A percentile compares a stretch with the other conserved stretches of the same genome.
These are phyloP conservation scores for Aspergillus sclerotialis DNA, from an alignment of 2,329 filamentous ascomycete genomes.

Conservation along the genomic window DNA sequence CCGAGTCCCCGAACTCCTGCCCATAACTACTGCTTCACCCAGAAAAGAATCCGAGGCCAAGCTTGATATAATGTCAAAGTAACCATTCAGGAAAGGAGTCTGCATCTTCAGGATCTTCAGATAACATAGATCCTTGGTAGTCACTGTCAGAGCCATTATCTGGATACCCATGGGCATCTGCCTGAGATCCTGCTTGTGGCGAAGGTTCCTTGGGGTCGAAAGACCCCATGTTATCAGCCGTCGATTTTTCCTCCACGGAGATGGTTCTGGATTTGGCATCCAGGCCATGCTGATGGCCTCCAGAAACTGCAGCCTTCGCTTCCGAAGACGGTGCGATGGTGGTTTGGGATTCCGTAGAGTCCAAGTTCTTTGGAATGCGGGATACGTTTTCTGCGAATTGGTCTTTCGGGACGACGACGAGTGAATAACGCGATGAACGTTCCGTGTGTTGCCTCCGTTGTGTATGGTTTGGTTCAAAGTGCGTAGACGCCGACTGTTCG, in stretches of 20 bases:
- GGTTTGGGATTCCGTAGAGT: neutral
- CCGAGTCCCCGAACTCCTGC: too few relatives aligned
- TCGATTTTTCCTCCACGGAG: slow-evolving; percentile 17
- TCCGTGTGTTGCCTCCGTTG: slow-evolving; percentile 1
- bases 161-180: slow-evolving; percentile 7
- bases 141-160: slow-evolving; percentile 24
- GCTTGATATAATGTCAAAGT: too few relatives aligned
- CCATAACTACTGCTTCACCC: too few relatives aligned
- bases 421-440: slow-evolving; percentile 17
- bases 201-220: slow-evolving; percentile 16
- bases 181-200: slow-evolving; percentile 8
- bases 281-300: too few relatives aligned
- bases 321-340: neutral
- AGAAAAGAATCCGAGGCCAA: too few relatives aligned
- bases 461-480: neutral
- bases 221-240: slow-evolving; percentile 17
- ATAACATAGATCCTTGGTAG: slow-evolving; percentile 47
- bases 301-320: neutral
- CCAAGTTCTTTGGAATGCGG: neutral
- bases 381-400: neutral
- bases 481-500: neutral
- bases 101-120: slow-evolving; percentile 59
- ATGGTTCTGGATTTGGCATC: slow-evolving; percentile 7
- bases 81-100: slow-evolving; percentile 61
- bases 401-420: slow-evolving; percentile 24